phyloP scores from a whole-genome alignment of 108 stramenopile species.

The Nannochloropsis oceanica region DNA sequence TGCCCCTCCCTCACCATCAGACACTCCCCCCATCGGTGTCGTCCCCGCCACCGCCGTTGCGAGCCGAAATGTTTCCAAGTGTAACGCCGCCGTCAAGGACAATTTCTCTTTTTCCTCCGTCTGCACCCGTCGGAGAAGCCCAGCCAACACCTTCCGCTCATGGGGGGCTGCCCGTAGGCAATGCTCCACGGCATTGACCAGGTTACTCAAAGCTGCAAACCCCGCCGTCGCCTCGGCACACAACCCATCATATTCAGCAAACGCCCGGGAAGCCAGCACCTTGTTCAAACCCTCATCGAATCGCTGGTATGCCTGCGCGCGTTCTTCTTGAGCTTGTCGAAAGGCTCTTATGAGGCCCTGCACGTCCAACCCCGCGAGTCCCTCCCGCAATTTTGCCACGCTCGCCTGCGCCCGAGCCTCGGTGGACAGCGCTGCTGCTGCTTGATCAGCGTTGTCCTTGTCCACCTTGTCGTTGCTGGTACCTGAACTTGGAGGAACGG shows the following conservation, averaged over 20 bases:
- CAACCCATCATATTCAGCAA: not conserved
- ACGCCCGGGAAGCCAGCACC: not conserved
- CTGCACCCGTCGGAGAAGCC: not conserved
- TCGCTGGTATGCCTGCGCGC: not conserved
- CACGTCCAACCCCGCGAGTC: not conserved
- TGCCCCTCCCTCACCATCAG: not conserved
- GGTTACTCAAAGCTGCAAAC: not conserved
- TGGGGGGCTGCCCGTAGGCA: not conserved
- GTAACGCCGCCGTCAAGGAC: not conserved
- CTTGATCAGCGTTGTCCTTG: too few species aligned
- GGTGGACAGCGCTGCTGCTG: not conserved
- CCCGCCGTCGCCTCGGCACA: not conserved
- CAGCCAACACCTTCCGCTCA: not conserved
- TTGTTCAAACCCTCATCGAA: not conserved
- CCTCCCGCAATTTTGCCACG: not conserved
- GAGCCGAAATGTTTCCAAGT: not conserved
- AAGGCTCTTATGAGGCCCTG: not conserved
- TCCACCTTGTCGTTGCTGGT: too few species aligned
- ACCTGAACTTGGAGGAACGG: not conserved
- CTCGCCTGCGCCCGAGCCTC: not conserved
- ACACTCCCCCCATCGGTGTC: too few species aligned
- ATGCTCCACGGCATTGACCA: not conserved
- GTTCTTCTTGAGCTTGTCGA: not conserved
- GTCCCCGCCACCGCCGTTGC: not conserved
- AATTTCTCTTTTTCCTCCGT: not conserved